Conservation (phyloP, 805 yeast species). For the Ogataea chonburiensis region DNA sequence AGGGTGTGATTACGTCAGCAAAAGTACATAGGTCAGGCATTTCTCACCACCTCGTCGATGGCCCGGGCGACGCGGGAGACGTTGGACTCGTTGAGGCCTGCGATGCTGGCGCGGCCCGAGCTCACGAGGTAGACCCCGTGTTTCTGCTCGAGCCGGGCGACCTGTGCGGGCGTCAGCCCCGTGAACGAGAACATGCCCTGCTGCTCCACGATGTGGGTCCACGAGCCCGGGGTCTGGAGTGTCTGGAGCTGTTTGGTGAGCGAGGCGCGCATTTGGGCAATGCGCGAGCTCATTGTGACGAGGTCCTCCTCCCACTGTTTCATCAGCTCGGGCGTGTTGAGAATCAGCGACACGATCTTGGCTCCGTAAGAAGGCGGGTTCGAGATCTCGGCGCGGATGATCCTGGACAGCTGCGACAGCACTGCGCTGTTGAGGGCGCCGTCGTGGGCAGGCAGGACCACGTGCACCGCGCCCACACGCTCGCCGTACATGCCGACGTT, state of each 20-base stretch:
- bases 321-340: constrained; percentile 64
- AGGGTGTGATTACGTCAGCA: too few species aligned
- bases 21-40: too few species aligned
- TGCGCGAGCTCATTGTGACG: constrained; percentile 83
- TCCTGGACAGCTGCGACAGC: constrained; percentile 68
- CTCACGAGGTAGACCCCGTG: constrained; percentile 81
- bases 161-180: constrained; percentile 78
- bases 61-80: constrained; percentile 77
- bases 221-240: constrained; percentile 79
- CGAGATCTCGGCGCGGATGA: constrained; percentile 82
- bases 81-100: constrained; percentile 83
- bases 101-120: constrained; percentile 90
- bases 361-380: constrained; percentile 97
- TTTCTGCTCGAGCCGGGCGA: constrained; percentile 65
- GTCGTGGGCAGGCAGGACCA: constrained; percentile 51
- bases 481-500: constrained; percentile 98
- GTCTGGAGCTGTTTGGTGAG: constrained; percentile 59
- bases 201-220: constrained; percentile 90
- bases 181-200: constrained; percentile 98
- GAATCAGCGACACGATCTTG: constrained; percentile 75
- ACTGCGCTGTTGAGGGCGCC: constrained; percentile 53
- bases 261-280: constrained; percentile 70
- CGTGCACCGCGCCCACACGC: constrained; percentile 90
- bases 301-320: constrained; percentile 83
- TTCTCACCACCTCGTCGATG: constrained; percentile 70